Evolutionary conservation across 495 filamentous ascomycete genomes (phyloP), one percentile per base, ranked within the genome.

Genomic region (Annulohypoxylon maeteangense): DNA sequence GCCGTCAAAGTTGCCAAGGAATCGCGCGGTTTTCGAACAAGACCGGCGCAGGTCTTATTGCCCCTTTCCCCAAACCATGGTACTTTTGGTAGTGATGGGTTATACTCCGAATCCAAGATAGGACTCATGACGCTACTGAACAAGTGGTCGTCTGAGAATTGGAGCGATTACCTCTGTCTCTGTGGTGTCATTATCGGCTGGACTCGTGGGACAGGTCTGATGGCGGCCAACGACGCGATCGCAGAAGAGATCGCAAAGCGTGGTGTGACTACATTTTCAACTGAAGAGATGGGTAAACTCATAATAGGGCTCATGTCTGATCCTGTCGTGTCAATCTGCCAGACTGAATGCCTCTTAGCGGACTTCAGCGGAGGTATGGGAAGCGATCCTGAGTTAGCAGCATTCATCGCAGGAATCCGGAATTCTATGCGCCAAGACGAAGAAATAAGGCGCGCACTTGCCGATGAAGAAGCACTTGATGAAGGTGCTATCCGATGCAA

Each of bases 211-310:
- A 99, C 95, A 59, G 95, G 95, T 69, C 85, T 99, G 68, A 99
- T 99, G 95, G 90, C 90, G 71, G 94, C 91, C 67, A 99, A 99
- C 85, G 98, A 99, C 78, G 88, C 95, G 75, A 91, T 97, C 67
- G 95, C 95, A 10, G 93, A 98, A 77, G 95, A 94, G 51, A 91
- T 99, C 56, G 93, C 97, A 80, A 92, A 90, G 72, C 93, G 94
- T 74, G 95, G 95, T 74, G 93, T 98, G 8, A 91, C 93, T 68
- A 99, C 95, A 1, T 99, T 99, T 83, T 97, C 94, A 14, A 94
- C 97, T 81, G 92, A 95, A 75, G 95, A 99, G 81, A 99, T 99
- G 95, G 95, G 94, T 4, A 96, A 96, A 86, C 97, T 97, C 80
- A 82, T 99, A 60, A 89, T 98, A 45, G 94, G 94, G 59, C 88